Conservation (phyloP, 2,329 filamentous ascomycete genomes). For the Aspergillus floridensis region DNA sequence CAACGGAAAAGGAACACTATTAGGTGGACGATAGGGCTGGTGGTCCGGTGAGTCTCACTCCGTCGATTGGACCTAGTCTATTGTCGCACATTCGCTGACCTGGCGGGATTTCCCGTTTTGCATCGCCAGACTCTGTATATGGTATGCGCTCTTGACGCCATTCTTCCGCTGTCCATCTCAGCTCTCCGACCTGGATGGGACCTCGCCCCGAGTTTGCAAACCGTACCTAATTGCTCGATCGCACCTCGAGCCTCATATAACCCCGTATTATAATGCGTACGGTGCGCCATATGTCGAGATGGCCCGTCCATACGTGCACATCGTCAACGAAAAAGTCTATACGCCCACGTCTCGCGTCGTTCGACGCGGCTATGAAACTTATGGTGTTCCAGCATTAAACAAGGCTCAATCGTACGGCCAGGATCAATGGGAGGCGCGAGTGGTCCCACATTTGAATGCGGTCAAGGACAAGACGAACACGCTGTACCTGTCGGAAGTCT, state of each 20-base stretch:
- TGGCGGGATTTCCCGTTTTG: not conserved
- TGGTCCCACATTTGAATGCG: constrained; percentile 70
- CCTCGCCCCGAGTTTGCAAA: constrained; percentile 75
- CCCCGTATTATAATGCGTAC: constrained; percentile 83
- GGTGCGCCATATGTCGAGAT: constrained; percentile 77
- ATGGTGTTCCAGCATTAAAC: constrained; percentile 71
- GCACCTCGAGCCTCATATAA: constrained; percentile 69
- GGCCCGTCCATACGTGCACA: constrained; percentile 68
- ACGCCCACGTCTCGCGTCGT: constrained; percentile 66
- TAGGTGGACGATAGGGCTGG: constrained; percentile 36
- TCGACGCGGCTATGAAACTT: constrained; percentile 59
- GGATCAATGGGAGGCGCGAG: constrained; percentile 73
- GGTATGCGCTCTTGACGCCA: constrained; percentile 80
- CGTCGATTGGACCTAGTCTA: constrained; percentile 6
- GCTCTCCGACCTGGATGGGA: constrained; percentile 63
- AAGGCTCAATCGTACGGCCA: constrained; percentile 65
- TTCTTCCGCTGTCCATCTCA: constrained; percentile 78
- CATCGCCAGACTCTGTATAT: constrained; percentile 66
- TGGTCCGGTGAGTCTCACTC: constrained; percentile 33
- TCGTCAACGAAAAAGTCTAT: constrained; percentile 61
- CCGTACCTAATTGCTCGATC: constrained; percentile 68
- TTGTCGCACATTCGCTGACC: not conserved
- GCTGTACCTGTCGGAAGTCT: constrained; percentile 69
- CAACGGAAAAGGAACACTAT: constrained; percentile 22
- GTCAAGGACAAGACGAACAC: constrained; percentile 60